These are phyloP conservation scores for Periglandula ipomoeae DNA, from an alignment of 2,329 filamentous ascomycete genomes.

Conservation along the genomic window DNA sequence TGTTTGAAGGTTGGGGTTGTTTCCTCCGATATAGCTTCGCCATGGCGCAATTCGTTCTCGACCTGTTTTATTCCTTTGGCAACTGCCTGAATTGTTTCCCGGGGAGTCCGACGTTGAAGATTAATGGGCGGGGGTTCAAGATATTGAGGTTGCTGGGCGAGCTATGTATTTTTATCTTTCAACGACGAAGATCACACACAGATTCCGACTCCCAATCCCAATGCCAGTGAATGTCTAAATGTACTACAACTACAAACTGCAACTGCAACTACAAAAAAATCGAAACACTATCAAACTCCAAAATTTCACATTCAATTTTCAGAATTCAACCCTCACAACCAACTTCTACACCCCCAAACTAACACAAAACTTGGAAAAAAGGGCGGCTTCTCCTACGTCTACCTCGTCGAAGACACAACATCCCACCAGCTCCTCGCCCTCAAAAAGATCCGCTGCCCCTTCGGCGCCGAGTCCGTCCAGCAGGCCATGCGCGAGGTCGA, in stretches of 20 bases:
- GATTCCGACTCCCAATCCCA: no score
- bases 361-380: no score
- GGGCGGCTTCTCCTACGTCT: conserved; percentile 98
- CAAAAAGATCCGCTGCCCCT: conserved; percentile 98
- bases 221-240: no score
- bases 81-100: conserved; percentile 97
- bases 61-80: conserved; percentile 82
- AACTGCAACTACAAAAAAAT: conserved; percentile 22
- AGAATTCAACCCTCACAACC: no score
- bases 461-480: conserved; percentile 90
- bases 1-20: neutral
- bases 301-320: no score
- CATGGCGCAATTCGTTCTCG: conserved; percentile 80
- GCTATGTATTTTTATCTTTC: no score
- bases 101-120: conserved; percentile 84
- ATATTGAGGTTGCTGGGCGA: conserved; percentile 89
- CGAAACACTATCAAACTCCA: no score
- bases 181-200: no score
- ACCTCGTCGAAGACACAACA: conserved; percentile 87
- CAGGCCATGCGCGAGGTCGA: conserved; percentile 96
- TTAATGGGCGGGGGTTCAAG: conserved; percentile 93
- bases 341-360: no score
- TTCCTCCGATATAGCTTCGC: conserved; percentile 1
- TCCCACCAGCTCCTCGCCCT: conserved; percentile 82
- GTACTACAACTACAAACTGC: neutral